Conservation (phyloP, 768 basidiomycete genomes). For the Mycena sanguinolenta region DNA sequence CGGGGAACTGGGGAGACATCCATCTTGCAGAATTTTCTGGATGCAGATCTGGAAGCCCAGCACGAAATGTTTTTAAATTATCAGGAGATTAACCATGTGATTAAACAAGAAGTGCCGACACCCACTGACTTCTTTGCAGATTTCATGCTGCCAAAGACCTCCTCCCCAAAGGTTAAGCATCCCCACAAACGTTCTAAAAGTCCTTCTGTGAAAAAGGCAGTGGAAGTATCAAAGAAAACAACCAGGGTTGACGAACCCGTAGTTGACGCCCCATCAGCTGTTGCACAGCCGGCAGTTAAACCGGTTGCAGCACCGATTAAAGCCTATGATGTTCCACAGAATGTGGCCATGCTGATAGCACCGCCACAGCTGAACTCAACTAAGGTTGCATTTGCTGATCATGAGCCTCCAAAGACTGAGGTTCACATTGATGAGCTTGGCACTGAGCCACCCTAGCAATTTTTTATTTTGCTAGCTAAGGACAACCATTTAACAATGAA, state of each 20-base stretch:
- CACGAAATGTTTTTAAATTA: slow-evolving; percentile 5
- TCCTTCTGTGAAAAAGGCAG: neutral
- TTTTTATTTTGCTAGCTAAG: no score
- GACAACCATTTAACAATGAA: no score
- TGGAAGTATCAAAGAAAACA: no score
- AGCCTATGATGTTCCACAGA: neutral
- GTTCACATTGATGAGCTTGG: no score
- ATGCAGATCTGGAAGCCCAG: slow-evolving; percentile 2
- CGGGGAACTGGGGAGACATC: slow-evolving; percentile 24
- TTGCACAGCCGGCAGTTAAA: neutral
- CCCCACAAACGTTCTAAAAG: neutral
- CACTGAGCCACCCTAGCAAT: no score
- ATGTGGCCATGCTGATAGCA: neutral
- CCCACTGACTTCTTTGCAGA: neutral
- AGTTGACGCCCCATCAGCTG: neutral
- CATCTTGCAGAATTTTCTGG: neutral
- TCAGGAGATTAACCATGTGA: slow-evolving; percentile 10
- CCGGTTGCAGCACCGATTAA: neutral
- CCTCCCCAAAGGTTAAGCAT: neutral
- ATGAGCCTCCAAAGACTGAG: no score
- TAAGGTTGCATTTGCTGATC: no score
- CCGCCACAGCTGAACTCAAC: neutral
- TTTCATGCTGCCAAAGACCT: no score
- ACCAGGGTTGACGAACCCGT: no score
- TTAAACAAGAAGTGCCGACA: slow-evolving; percentile 4